Evolutionary conservation across 2,329 filamentous ascomycete genomes (phyloP).

Genomic region (Immersiporthe knoxdaviesiana): DNA sequence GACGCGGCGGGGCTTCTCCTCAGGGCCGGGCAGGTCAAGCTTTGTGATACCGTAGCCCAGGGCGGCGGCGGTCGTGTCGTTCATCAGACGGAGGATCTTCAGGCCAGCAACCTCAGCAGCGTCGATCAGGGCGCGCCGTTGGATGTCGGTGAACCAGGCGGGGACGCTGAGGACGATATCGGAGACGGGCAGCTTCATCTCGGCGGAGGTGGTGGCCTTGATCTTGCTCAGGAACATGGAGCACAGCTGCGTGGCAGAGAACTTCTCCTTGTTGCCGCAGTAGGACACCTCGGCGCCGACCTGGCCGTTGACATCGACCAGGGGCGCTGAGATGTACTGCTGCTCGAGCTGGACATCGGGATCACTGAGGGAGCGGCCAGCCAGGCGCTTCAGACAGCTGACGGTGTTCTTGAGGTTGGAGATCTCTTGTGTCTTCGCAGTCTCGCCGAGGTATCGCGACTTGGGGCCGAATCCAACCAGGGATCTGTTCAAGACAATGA

Average conservation of each 20-base stretch:
- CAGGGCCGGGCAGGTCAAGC: conserved; percentile 82
- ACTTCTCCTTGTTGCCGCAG: conserved; percentile 91
- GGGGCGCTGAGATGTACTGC: conserved; percentile 81
- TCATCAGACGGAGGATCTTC: conserved; percentile 91
- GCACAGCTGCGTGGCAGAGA: conserved; percentile 89
- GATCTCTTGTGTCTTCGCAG: conserved; percentile 98
- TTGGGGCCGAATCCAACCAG: conserved; percentile 95
- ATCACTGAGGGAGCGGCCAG: conserved; percentile 83
- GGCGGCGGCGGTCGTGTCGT: conserved; percentile 95
- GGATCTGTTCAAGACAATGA: conserved; percentile 59
- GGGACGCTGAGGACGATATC: conserved; percentile 95
- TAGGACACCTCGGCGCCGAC: conserved; percentile 94
- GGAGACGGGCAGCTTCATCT: conserved; percentile 88
- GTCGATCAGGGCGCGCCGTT: conserved; percentile 87
- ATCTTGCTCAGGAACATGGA: conserved; percentile 97
- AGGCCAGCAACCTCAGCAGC: conserved; percentile 92
- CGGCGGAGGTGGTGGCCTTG: conserved; percentile 81
- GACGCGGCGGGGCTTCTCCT: conserved; percentile 91
- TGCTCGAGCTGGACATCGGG: conserved; percentile 94
- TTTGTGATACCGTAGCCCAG: conserved; percentile 98
- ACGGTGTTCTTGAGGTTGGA: conserved; percentile 99
- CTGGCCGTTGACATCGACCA: conserved; percentile 91
- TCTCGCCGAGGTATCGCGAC: conserved; percentile 89
- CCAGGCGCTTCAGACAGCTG: conserved; percentile 86
- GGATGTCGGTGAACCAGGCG: conserved; percentile 94